Base-by-base conservation (phyloP, 345 rosid species). In the Citrus sinensis region DNA sequence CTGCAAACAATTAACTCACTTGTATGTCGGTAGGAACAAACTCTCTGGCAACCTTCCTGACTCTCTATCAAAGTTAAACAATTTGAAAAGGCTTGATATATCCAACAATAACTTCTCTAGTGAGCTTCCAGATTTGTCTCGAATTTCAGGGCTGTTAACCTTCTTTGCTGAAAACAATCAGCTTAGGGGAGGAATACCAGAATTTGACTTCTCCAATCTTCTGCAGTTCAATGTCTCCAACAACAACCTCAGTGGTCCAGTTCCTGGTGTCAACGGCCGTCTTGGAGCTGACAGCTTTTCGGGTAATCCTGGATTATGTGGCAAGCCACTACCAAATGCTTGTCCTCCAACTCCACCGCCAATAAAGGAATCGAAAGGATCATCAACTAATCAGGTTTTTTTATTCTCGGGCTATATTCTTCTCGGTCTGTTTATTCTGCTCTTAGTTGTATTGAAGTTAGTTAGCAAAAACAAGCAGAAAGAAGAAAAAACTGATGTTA, bases 201-300 rank as follows among this genome's bases (percentile, higher is more conserved):
- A 74, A 22, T 80, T 91, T 13, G 83, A 88, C 72, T 91, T 89
- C 79, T 60, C 83, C 75, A 85, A 85, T 64, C 86, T 91, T 35
- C 3, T 49, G 51, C 69, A 73, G 3, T 88, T 89, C 76, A 91
- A 88, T 79, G 92, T 89, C 76, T 86, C 93, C 24, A 84, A 89
- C 88, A 91, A 91, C 84, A 74, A 85, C 60, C 80, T 91, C 79
- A 71, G 73, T 2, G 95, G 95, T 65, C 86, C 86, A 14, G 59
- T 88, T 74, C 92, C 92, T 76, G 90, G 85, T 69, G 85, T 76
- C 42, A 75, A 82, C 51, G 82, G 79, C 55, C 80, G 60, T 71
- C 86, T 91, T 73, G 46, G 60, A 46, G 83, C 73, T 5, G 76
- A 76, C 74, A 85, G 92, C 78, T 87, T 88, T 75, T 80, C 68